Evolutionary conservation across 805 yeast genomes (phyloP).

Genomic region (Saturnispora mendoncae): DNA sequence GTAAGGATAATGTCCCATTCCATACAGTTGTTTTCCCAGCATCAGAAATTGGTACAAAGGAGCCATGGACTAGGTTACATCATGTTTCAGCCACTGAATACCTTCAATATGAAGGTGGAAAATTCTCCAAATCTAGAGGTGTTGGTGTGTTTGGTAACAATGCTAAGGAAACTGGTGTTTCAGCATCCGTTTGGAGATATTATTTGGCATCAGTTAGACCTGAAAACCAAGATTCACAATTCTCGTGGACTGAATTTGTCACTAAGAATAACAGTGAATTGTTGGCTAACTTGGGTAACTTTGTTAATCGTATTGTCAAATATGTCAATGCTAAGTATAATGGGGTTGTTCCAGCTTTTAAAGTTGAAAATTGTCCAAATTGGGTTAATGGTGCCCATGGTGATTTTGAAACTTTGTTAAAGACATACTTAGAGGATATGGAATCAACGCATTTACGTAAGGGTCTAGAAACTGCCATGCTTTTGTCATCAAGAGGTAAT

Average conservation of each 20-base stretch:
- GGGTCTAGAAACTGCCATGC: constrained; percentile 89
- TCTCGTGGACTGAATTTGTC: constrained; percentile 95
- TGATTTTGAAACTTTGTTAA: constrained; percentile 58
- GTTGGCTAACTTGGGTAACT: constrained; percentile 93
- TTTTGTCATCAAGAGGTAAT: constrained; percentile 87
- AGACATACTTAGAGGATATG: constrained; percentile 58
- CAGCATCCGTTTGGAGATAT: constrained; percentile 96
- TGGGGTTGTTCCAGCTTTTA: constrained; percentile 74
- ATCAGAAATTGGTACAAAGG: constrained; percentile 78
- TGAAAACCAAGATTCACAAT: constrained; percentile 91
- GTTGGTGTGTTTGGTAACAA: constrained; percentile 97
- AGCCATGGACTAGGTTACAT: constrained; percentile 83
- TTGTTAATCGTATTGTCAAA: constrained; percentile 87
- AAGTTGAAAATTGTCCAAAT: constrained; percentile 38
- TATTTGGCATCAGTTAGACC: constrained; percentile 90
- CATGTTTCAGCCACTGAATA: constrained; percentile 94
- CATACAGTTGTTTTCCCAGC: constrained; percentile 98
- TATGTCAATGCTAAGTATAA: constrained; percentile 85
- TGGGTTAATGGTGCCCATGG: constrained; percentile 33
- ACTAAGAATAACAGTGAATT: constrained; percentile 88
- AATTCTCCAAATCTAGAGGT: constrained; percentile 96
- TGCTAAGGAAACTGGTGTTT: constrained; percentile 85
- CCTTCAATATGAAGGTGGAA: constrained; percentile 95
- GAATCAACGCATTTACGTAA: constrained; percentile 74
- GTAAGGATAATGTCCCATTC: constrained; percentile 98